These are phyloP conservation scores for Ceratobasidium sp. DNA, from an alignment of 1,284 basidiomycete genomes.

Conservation along the genomic window DNA sequence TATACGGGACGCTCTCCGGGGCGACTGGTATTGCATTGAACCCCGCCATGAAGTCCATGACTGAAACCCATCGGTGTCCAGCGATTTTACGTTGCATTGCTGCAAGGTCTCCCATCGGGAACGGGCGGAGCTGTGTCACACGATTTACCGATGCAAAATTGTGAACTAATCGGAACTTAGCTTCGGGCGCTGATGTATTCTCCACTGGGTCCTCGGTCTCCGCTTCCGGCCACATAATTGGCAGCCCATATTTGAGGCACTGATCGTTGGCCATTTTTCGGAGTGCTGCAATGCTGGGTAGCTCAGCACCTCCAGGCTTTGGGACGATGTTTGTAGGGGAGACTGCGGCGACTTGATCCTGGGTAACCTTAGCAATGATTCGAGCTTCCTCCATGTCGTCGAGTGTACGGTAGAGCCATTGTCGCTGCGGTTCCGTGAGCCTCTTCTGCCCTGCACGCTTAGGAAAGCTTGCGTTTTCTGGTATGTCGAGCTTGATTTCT, in stretches of 20 bases:
- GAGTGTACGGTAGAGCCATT: background rate
- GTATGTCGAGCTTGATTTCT: no score
- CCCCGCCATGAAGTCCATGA: conserved; percentile 51
- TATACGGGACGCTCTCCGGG: conserved; percentile 48
- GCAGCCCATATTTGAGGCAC: background rate
- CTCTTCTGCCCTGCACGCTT: no score
- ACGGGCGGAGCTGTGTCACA: conserved; percentile 48
- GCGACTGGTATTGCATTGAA: conserved; percentile 50
- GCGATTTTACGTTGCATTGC: conserved; percentile 49
- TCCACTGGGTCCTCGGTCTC: background rate
- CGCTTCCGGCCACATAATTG: conserved; percentile 2
- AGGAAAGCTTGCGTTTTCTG: no score
- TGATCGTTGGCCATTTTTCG: no score
- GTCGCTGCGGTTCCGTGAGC: no score
- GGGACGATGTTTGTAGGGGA: conserved; percentile 15
- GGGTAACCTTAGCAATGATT: conserved; percentile 19
- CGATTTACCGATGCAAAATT: conserved; percentile 50
- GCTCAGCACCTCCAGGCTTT: conserved; percentile 8
- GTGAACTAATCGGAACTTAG: conserved; percentile 51
- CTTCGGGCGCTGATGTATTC: background rate
- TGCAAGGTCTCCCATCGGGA: conserved; percentile 51
- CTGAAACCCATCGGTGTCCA: conserved; percentile 48
- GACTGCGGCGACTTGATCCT: conserved; percentile 33
- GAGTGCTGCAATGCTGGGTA: no score
- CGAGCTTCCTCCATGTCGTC: conserved; percentile 33